A percentile compares a stretch with the other conserved stretches of the same genome.
Evolutionary conservation across 1,139 yeast species (phyloP).

Genomic region (Pichia sp.): DNA sequence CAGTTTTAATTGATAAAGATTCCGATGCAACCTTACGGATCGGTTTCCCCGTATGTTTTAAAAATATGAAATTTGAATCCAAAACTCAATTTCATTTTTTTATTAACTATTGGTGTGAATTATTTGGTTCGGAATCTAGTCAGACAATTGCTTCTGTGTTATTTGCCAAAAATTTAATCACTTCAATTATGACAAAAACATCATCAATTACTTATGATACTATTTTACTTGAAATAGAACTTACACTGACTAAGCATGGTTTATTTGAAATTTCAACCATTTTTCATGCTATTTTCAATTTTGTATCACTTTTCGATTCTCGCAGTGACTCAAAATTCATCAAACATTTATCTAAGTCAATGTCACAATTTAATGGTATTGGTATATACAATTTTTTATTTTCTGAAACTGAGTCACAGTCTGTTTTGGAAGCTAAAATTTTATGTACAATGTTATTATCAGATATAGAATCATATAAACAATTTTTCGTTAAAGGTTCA

Average conservation of each 20-base stretch:
- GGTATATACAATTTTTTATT: conserved; percentile 41
- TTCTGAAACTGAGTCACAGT: conserved; percentile 30
- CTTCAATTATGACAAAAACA: conserved; percentile 35
- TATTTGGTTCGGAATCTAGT: conserved; percentile 56
- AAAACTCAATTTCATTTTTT: conserved; percentile 24
- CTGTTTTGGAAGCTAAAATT: conserved; percentile 42
- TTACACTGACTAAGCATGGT: conserved; percentile 41
- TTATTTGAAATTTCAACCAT: conserved; percentile 29
- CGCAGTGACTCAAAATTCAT: conserved; percentile 14
- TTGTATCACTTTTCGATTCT: conserved; percentile 20
- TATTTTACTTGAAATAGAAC: conserved; percentile 36
- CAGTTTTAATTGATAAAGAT: conserved; percentile 19
- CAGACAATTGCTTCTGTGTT: conserved; percentile 37
- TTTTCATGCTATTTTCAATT: conserved; percentile 27
- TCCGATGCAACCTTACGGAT: conserved; percentile 18
- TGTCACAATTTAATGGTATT: conserved; percentile 41
- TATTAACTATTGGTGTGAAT: conserved; percentile 44
- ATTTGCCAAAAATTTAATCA: conserved; percentile 31
- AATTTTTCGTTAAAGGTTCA: conserved; percentile 38
- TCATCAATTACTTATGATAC: conserved; percentile 33
- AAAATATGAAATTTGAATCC: not conserved
- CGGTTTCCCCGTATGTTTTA: conserved; percentile 19
- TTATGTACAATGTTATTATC: conserved; percentile 35
- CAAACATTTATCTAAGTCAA: conserved; percentile 31
- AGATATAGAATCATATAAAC: conserved; percentile 28